A percentile compares a stretch with the other conserved stretches of the same genome.
Evolutionary conservation across 345 rosid species (phyloP).

Genomic region (Camelina neglecta): DNA sequence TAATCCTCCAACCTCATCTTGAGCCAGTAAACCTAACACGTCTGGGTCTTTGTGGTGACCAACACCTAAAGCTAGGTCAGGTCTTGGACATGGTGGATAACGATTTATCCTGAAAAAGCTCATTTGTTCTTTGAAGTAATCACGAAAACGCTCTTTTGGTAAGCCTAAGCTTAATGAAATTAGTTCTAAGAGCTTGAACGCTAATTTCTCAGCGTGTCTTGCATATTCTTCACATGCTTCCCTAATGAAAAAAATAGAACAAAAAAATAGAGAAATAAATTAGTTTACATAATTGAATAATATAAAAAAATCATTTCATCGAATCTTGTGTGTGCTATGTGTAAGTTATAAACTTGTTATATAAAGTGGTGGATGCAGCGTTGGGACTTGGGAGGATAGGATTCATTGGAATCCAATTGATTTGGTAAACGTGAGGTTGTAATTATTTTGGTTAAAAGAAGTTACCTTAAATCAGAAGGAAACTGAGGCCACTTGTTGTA

Average conservation of each 20-base stretch:
- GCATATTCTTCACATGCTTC: constrained; percentile 51
- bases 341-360: constrained; percentile 23
- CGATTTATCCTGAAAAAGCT: constrained; percentile 64
- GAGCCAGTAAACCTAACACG: constrained; percentile 70
- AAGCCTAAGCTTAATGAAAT: constrained; percentile 63
- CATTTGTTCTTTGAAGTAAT: constrained; percentile 57
- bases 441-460: background rate
- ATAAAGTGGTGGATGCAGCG: background rate
- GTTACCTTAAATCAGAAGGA: constrained; percentile 59
- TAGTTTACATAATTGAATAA: constrained; percentile 19
- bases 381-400: constrained; percentile 32
- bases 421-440: background rate
- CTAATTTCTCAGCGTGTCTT: constrained; percentile 56
- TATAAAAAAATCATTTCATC: background rate
- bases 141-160: constrained; percentile 51
- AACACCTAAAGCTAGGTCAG: constrained; percentile 80
- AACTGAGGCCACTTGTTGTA: constrained; percentile 63
- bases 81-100: constrained; percentile 84
- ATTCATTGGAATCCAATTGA: constrained; percentile 25
- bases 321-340: too few relatives aligned
- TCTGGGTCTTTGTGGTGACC: constrained; percentile 83
- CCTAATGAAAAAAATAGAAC: background rate
- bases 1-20: constrained; percentile 82
- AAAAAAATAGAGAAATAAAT: background rate
- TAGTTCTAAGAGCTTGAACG: constrained; percentile 52